Evolutionary conservation across 805 yeast genomes (phyloP).

Genomic region (Komagataella pseudopastoris): DNA sequence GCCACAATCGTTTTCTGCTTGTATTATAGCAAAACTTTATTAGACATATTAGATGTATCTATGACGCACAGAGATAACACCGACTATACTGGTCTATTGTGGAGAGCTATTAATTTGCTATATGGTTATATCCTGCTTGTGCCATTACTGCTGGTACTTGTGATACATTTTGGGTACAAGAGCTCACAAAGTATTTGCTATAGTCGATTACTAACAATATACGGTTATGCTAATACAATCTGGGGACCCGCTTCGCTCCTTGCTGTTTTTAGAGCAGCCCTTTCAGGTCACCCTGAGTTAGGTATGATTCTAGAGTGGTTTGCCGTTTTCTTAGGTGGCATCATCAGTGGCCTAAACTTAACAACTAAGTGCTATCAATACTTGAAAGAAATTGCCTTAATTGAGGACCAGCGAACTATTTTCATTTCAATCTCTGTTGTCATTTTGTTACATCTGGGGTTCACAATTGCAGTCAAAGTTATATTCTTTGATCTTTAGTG

Average conservation of each 20-base stretch:
- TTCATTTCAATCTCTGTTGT: constrained; percentile 26
- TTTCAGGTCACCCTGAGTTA: constrained; percentile 28
- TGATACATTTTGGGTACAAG: constrained; percentile 39
- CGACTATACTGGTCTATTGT: constrained; percentile 47
- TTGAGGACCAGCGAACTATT: constrained; percentile 23
- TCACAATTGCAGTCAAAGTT: constrained; percentile 53
- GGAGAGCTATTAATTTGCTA: constrained; percentile 56
- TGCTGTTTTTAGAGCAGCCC: constrained; percentile 41
- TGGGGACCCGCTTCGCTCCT: constrained; percentile 78
- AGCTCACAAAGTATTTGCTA: constrained; percentile 34
- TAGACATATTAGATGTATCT: constrained; percentile 48
- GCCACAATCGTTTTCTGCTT: constrained; percentile 64
- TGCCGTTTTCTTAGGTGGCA: constrained; percentile 45
- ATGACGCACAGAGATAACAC: constrained; percentile 24
- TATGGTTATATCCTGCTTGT: constrained; percentile 63
- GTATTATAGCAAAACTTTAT: constrained; percentile 64
- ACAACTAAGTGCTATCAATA: constrained; percentile 30
- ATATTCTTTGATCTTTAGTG: constrained; percentile 30
- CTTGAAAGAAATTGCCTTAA: constrained; percentile 15
- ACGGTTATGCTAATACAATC: constrained; percentile 71
- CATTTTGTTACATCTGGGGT: constrained; percentile 35
- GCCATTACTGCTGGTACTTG: constrained; percentile 27
- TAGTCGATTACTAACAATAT: constrained; percentile 54
- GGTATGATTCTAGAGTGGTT: constrained; percentile 47
- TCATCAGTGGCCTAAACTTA: constrained; percentile 45